phyloP scores from a whole-genome alignment of 768 basidiomycete genomes.

The Macrocybe gigantea region DNA sequence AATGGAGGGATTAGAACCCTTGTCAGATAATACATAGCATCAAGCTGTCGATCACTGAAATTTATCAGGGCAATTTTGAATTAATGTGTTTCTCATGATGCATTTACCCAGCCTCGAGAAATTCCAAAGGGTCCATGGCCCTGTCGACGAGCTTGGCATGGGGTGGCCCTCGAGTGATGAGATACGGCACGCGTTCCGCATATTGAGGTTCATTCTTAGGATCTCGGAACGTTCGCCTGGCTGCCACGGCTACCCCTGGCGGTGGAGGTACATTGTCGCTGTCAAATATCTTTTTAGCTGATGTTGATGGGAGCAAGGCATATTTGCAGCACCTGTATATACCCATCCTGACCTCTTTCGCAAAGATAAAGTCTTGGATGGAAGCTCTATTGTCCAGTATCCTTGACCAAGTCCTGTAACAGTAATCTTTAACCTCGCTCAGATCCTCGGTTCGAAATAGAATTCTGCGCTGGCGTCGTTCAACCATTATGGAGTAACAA shows the following conservation, averaged over 20 bases:
- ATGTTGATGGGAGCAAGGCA: not conserved
- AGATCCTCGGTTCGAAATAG: constrained; percentile 89
- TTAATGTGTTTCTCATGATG: not conserved
- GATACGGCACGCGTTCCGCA: constrained; percentile 89
- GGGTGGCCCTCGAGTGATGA: constrained; percentile 66
- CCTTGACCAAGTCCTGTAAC: constrained; percentile 77
- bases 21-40: constrained; percentile 85
- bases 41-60: constrained; percentile 64
- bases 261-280: constrained; percentile 85
- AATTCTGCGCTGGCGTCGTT: constrained; percentile 43
- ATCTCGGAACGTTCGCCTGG: constrained; percentile 66
- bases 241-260: constrained; percentile 88
- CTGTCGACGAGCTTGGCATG: constrained; percentile 66
- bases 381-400: constrained; percentile 76
- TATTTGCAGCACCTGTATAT: constrained; percentile 68
- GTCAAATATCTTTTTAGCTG: not conserved
- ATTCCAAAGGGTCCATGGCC: constrained; percentile 66
- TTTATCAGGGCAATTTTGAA: not conserved
- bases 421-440: constrained; percentile 85
- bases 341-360: constrained; percentile 91
- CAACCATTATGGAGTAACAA: not conserved
- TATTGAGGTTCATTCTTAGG: constrained; percentile 84
- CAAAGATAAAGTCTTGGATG: constrained; percentile 91
- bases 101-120: constrained; percentile 57
- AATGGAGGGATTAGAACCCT: constrained; percentile 85